A percentile compares a stretch with the other conserved stretches of the same genome.
phyloP scores from a whole-genome alignment of 2,329 filamentous ascomycete species.

The Cytospora chrysosperma region DNA sequence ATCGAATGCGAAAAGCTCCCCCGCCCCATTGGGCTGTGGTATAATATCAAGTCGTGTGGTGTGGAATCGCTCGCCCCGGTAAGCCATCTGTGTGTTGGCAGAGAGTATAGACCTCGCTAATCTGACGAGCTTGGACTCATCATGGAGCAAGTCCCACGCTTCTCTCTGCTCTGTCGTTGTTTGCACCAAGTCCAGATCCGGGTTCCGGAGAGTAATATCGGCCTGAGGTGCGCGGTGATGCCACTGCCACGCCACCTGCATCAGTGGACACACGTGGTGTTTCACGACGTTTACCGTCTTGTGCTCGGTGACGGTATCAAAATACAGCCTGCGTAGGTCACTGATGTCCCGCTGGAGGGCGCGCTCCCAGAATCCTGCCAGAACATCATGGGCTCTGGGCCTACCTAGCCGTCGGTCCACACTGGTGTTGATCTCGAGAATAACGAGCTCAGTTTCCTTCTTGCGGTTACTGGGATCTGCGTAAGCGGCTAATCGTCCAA shows the following conservation, averaged over 20 bases:
- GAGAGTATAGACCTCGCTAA: neutral
- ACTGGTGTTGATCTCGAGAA: neutral
- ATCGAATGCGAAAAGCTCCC: neutral
- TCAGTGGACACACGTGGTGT: neutral
- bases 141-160: too few species aligned
- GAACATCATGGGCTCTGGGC: neutral
- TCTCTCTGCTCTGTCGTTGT: too few species aligned
- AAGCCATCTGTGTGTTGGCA: neutral
- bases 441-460: neutral
- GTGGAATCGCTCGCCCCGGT: too few species aligned
- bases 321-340: too few species aligned
- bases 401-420: neutral
- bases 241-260: neutral
- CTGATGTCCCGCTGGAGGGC: neutral
- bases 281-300: neutral
- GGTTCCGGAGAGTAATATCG: too few species aligned
- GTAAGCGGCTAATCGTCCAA: neutral
- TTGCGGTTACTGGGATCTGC: neutral
- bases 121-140: neutral
- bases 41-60: neutral
- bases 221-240: neutral
- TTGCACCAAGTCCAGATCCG: too few species aligned
- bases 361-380: neutral
- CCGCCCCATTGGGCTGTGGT: neutral
- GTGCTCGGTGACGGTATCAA: neutral